A percentile compares a stretch with the other conserved stretches of the same genome.
Evolutionary conservation across 805 yeast genomes (phyloP).

Genomic region (Ogataea glucozyma): DNA sequence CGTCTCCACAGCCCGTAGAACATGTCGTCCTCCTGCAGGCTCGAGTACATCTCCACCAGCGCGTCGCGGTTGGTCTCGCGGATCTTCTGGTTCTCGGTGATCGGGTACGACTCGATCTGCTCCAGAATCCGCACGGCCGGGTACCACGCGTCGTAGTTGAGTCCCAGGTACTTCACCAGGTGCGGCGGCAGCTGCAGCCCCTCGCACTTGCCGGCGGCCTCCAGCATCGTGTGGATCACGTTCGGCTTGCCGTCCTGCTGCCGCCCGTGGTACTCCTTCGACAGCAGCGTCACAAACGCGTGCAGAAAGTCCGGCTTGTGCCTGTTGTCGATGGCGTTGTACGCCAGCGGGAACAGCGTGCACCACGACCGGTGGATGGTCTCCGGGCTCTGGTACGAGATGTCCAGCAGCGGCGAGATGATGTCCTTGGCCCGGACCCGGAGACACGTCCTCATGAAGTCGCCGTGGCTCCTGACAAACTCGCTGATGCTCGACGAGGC

Average conservation of each 20-base stretch:
- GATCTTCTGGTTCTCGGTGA: conserved; percentile 66
- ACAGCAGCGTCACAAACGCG: conserved; percentile 70
- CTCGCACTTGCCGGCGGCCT: conserved; percentile 75
- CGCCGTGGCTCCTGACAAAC: conserved; percentile 27
- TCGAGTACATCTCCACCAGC: conserved; percentile 81
- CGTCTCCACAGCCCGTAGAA: conserved; percentile 98
- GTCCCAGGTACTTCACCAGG: conserved; percentile 82
- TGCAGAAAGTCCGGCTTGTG: conserved; percentile 86
- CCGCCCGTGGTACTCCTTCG: conserved; percentile 90
- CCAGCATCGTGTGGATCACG: conserved; percentile 79
- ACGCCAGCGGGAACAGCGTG: conserved; percentile 77
- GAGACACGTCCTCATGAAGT: conserved; percentile 27
- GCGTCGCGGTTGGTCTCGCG: conserved; percentile 89
- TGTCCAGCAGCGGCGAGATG: conserved; percentile 69
- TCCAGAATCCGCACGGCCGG: conserved; percentile 85
- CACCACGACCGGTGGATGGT: conserved; percentile 85
- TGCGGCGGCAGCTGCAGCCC: conserved; percentile 89
- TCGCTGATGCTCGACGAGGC: conserved; percentile 20
- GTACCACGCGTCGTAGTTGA: conserved; percentile 88
- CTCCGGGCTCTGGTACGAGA: conserved; percentile 79
- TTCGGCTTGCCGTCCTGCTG: conserved; percentile 87
- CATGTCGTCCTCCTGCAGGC: conserved; percentile 92
- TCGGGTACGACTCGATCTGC: conserved; percentile 48
- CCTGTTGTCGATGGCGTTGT: conserved; percentile 68
- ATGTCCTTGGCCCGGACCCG: conserved; percentile 58